Conservation (phyloP, 2,329 filamentous ascomycete species). For the Epichloe gansuensis region DNA sequence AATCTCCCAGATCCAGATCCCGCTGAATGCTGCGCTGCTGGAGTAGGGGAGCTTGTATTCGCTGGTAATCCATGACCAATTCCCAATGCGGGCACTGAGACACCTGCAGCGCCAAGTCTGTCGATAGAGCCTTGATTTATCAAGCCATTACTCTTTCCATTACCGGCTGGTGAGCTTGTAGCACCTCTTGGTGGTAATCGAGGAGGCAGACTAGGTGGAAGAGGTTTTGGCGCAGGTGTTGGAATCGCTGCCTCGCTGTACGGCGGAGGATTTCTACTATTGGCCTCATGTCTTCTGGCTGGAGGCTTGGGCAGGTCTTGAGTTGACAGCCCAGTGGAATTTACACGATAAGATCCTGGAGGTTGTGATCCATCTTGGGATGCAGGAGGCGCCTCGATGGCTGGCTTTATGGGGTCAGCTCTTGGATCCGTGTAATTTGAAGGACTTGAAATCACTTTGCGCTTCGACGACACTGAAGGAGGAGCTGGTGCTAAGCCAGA, state of each 20-base stretch:
- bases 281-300: constrained; percentile 33
- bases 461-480: constrained; percentile 10
- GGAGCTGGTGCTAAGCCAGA: constrained; percentile 23
- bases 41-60: constrained; percentile 16
- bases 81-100: constrained; percentile 67
- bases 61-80: constrained; percentile 41
- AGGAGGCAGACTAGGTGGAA: constrained; percentile 45
- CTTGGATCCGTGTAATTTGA: constrained; percentile 23
- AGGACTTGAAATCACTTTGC: constrained; percentile 18
- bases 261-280: constrained; percentile 19
- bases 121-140: constrained; percentile 47
- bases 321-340: constrained; percentile 62
- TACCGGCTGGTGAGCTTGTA: constrained; percentile 5
- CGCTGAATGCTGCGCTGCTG: constrained; percentile 13
- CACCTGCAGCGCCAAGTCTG: constrained; percentile 59
- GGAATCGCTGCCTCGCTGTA: constrained; percentile 14
- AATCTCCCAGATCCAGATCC: constrained; percentile 6
- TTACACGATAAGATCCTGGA: constrained; percentile 52
- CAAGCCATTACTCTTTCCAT: neutral
- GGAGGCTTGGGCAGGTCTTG: constrained; percentile 61
- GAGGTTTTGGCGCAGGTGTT: constrained; percentile 8
- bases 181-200: constrained; percentile 17
- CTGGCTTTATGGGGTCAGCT: constrained; percentile 8
- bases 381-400: constrained; percentile 1
- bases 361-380: constrained; percentile 26